Conservation (phyloP, 192 early-diverging fungal species). For the Glomus cerebriforme region DNA sequence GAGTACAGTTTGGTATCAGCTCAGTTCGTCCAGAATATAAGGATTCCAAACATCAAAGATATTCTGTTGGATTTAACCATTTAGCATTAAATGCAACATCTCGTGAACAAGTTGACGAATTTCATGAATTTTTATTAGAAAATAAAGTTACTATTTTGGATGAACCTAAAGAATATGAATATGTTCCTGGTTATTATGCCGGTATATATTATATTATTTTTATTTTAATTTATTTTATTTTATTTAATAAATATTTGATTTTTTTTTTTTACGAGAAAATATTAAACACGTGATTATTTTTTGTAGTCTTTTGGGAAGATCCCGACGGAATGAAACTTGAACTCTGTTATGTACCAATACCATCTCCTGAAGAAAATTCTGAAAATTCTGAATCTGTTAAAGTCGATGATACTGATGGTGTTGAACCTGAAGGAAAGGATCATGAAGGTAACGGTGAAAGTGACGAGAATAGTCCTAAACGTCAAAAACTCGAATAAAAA, state of each 20-base stretch:
- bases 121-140: conserved; percentile 3
- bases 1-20: not conserved
- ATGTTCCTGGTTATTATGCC: conserved; percentile 18
- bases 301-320: not conserved
- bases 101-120: conserved; percentile 1
- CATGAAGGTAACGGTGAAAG: not conserved
- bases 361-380: not conserved
- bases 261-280: not conserved
- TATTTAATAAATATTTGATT: not conserved
- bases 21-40: not conserved
- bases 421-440: not conserved
- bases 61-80: conserved; percentile 1
- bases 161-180: not conserved
- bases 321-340: conserved; percentile 16
- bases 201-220: not conserved
- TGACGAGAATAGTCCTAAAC: not conserved
- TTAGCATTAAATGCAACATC: not conserved
- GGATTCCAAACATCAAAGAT: not conserved
- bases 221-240: no score
- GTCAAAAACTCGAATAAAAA: not conserved
- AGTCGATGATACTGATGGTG: not conserved
- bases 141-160: conserved; percentile 4
- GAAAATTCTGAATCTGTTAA: not conserved
- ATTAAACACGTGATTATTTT: not conserved
- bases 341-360: not conserved